These are phyloP conservation scores for Exserohilum rostratum DNA, from an alignment of 2,329 filamentous ascomycete species.

Conservation along the genomic window DNA sequence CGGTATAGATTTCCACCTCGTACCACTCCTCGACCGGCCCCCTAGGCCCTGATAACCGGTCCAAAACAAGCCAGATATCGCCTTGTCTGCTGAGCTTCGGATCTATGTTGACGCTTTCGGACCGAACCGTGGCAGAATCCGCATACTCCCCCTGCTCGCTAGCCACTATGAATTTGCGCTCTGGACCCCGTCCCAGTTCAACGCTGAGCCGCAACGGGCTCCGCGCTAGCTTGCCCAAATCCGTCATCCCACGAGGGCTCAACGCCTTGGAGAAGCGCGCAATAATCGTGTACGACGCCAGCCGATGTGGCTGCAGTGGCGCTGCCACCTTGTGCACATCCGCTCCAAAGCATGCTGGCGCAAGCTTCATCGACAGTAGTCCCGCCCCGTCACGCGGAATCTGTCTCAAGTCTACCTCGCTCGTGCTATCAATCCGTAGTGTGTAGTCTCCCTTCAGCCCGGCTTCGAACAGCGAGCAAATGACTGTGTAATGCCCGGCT, in stretches of 20 bases:
- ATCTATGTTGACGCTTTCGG: conserved; percentile 75
- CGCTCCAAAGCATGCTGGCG: conserved; percentile 57
- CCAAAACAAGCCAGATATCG: conserved; percentile 80
- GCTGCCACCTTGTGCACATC: conserved; percentile 61
- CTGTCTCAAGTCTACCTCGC: conserved; percentile 61
- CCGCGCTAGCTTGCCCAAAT: conserved; percentile 39
- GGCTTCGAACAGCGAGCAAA: conserved; percentile 88
- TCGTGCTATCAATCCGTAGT: conserved; percentile 72
- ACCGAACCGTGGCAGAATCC: conserved; percentile 70
- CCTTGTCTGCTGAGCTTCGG: conserved; percentile 62
- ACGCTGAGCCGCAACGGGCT: conserved; percentile 72
- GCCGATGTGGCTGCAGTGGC: conserved; percentile 56
- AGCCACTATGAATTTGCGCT: conserved; percentile 67
- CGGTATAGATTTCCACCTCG: conserved; percentile 54
- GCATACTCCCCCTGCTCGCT: conserved; percentile 77
- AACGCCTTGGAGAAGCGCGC: conserved; percentile 52
- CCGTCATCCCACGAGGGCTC: conserved; percentile 31
- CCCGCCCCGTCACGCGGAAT: conserved; percentile 79
- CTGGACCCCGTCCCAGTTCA: conserved; percentile 73
- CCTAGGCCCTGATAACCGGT: conserved; percentile 70
- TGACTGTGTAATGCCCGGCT: conserved; percentile 80
- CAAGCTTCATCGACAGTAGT: conserved; percentile 66
- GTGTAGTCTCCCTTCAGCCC: conserved; percentile 77
- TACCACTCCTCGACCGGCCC: conserved; percentile 58
- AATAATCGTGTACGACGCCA: conserved; percentile 68